Percentiles rank a stretch among this genome's conserved stretches.
These are phyloP conservation scores for Perilla frutescens DNA, from an alignment of 257 asterid species.

Conservation along the genomic window DNA sequence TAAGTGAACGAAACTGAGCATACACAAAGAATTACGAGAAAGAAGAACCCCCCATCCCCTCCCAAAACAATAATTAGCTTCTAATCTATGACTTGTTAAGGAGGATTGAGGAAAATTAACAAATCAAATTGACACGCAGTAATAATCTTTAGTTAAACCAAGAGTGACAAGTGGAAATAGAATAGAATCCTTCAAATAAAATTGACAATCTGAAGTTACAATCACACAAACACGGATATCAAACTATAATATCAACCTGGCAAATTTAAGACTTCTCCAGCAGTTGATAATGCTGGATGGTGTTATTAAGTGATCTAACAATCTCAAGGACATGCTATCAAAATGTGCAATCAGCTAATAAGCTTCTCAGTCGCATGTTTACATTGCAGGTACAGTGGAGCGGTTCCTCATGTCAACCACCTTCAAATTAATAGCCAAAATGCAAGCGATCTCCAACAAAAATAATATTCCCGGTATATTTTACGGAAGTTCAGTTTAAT, in stretches of 20 bases:
- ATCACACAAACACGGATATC: background rate
- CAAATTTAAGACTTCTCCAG: slow-evolving; percentile 15
- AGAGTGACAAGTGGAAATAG: background rate
- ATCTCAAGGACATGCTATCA: slow-evolving; percentile 1
- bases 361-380: background rate
- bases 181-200: background rate
- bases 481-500: background rate
- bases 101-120: background rate
- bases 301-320: background rate
- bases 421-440: background rate
- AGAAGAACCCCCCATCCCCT: background rate
- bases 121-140: background rate
- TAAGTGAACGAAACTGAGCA: slow-evolving; percentile 25
- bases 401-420: slow-evolving; percentile 5
- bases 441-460: slow-evolving; percentile 11
- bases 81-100: background rate
- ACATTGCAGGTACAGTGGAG: background rate
- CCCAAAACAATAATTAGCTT: background rate
- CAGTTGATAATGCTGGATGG: background rate
- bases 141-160: background rate
- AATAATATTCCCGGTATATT: background rate
- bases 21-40: slow-evolving; percentile 4
- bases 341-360: slow-evolving; percentile 9
- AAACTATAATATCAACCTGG: background rate
- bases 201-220: slow-evolving; percentile 11